phyloP scores from a whole-genome alignment of 176 grass and related monocot species.

The Avena eriantha region DNA sequence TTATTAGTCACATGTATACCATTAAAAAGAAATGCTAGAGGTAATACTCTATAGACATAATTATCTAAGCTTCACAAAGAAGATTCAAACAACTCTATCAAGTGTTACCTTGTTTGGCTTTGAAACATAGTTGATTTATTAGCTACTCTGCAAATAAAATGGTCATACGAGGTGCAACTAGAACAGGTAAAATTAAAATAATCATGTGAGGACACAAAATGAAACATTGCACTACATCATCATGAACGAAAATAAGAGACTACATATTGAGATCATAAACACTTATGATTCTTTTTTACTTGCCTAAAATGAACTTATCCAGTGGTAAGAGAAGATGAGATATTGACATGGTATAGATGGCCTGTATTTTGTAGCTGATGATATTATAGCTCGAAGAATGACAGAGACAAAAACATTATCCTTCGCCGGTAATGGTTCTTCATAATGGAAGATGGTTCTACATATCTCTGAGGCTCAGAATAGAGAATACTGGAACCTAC shows the following conservation, averaged over 20 bases:
- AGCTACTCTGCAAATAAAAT: slow-evolving; percentile 29
- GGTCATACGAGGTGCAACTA: slow-evolving; percentile 4
- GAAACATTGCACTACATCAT: background rate
- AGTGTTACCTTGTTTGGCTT: background rate
- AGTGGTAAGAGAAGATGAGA: background rate
- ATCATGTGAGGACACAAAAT: background rate
- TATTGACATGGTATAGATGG: background rate
- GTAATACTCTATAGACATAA: background rate
- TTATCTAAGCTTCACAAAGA: background rate
- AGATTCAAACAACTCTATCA: slow-evolving; percentile 7
- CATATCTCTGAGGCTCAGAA: background rate
- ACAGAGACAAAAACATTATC: background rate
- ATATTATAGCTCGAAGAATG: background rate
- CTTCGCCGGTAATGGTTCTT: background rate
- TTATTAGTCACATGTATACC: background rate
- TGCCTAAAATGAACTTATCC: background rate
- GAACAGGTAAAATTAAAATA: background rate
- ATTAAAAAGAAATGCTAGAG: background rate
- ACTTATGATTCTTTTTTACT: background rate
- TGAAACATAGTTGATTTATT: background rate
- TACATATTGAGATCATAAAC: background rate
- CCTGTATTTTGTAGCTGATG: background rate
- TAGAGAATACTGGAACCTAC: background rate
- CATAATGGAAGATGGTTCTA: background rate
- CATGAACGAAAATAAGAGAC: background rate